Percentiles rank a stretch among this genome's conserved stretches.
phyloP scores from a whole-genome alignment of 2,329 filamentous ascomycete genomes.

The Colletotrichum kahawae region DNA sequence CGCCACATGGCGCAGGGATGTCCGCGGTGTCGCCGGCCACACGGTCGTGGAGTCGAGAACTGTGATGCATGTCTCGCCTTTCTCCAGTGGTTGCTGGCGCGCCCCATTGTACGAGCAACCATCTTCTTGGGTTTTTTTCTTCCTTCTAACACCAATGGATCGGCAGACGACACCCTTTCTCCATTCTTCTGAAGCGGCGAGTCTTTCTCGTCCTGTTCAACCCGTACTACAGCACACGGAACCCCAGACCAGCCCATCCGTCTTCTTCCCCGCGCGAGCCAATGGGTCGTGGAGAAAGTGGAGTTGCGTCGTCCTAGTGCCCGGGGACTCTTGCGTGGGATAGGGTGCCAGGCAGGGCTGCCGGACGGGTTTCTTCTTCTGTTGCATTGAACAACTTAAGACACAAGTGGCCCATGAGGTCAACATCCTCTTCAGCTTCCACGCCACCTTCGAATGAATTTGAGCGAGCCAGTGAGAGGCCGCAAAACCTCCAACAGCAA shows the following conservation, averaged over 20 bases:
- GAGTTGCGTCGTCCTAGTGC: neutral
- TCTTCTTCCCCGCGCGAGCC: conserved; percentile 13
- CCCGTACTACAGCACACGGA: conserved; percentile 31
- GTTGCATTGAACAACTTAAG: neutral
- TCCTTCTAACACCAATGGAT: neutral
- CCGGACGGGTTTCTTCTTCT: neutral
- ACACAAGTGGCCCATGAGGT: conserved; percentile 7
- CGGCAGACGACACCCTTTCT: neutral
- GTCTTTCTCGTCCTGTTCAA: neutral
- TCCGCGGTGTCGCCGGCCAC: conserved; percentile 2
- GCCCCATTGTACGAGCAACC: neutral
- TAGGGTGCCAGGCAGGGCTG: neutral
- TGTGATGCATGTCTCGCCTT: neutral
- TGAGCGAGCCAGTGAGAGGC: conserved; percentile 20
- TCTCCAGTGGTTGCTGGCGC: neutral
- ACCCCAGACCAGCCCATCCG: conserved; percentile 5
- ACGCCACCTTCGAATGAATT: conserved; percentile 16
- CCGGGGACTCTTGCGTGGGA: neutral
- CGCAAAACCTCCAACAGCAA: neutral
- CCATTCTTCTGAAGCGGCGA: neutral
- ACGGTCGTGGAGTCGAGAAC: neutral
- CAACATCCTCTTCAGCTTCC: neutral
- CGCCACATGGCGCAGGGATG: conserved; percentile 18
- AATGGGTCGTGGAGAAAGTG: conserved; percentile 19
- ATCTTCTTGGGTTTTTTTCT: neutral